Evolutionary conservation across 208 protist genomes (phyloP), one percentile per base, ranked within the genome.

Genomic region (Plasmodiophora brassicae): DNA sequence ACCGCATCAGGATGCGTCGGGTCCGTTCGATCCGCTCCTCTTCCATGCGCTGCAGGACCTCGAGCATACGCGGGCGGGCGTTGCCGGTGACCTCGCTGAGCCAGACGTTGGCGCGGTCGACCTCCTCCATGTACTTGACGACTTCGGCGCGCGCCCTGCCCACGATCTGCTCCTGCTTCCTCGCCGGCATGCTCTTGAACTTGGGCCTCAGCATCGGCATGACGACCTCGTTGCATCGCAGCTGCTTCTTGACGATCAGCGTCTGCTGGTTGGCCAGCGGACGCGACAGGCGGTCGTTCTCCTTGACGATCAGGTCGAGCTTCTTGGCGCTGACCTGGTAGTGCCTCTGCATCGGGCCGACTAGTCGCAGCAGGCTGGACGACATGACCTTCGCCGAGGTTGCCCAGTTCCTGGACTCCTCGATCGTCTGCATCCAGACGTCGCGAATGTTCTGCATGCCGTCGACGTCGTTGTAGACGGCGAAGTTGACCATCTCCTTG

Each of bases 181-280:
- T 78, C 5, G 65, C 5, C 32, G 65, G 65, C 65, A 78, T 38
- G 10, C 20, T 5, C 65, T 38, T 78, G n/a, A 38, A 78, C 65
- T n/a, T 44, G 41, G 65, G 65, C 32, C 20, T n/a, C n/a, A 78
- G 65, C 65, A 78, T 36, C n/a, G 65, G 65, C n/a, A 32, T 78
- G 20, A 32, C 41, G 65, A 32, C 65, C n/a, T 78, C 41, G n/a
- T 32, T 78, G n/a, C 65, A 36, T 78, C 65, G 5, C 5, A 78
- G 65, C 65, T 78, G 65, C n/a, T 78, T 78, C 65, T 38, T 78
- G 65, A 32, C 65, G 65, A 78, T 78, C n/a, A 38, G 41, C n/a
- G 65, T 78, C 41, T 78, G 65, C 65, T 78, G 65, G 5, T 78
- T 38, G 32, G 41, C 10, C 20, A 78, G n/a, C 65, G 65, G 65